phyloP scores from a whole-genome alignment of 129 eudicot genomes.

The Glebionis coronaria region DNA sequence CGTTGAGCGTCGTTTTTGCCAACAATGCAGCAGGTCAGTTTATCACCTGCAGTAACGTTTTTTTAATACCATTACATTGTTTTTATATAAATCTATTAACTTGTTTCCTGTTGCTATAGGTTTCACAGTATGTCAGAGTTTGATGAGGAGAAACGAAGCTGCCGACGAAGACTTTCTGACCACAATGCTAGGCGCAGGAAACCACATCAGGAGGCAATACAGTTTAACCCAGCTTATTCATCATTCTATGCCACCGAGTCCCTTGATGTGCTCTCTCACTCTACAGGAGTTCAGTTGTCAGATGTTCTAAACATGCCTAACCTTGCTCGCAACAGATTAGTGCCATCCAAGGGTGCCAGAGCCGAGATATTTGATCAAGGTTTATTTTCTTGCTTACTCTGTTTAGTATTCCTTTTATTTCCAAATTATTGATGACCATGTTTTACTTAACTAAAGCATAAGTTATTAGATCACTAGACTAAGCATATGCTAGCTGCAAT shows the following conservation, averaged over 20 bases:
- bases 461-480: not conserved
- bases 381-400: slow-evolving; percentile 22
- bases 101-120: slow-evolving; percentile 32
- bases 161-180: slow-evolving; percentile 77
- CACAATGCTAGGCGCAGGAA: slow-evolving; percentile 91
- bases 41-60: not conserved
- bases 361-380: slow-evolving; percentile 50
- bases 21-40: slow-evolving; percentile 60
- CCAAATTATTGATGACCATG: not conserved
- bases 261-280: slow-evolving; percentile 30
- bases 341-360: slow-evolving; percentile 39
- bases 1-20: slow-evolving; percentile 62
- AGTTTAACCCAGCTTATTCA: slow-evolving; percentile 50
- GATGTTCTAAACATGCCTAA: slow-evolving; percentile 29
- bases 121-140: slow-evolving; percentile 74
- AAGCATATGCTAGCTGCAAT: not conserved
- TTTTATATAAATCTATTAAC: not conserved
- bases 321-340: slow-evolving; percentile 31
- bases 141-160: slow-evolving; percentile 83
- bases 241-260: slow-evolving; percentile 44
- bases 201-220: slow-evolving; percentile 56
- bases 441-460: not conserved
- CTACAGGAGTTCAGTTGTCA: slow-evolving; percentile 33
- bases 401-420: not conserved
- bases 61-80: no score